Evolutionary conservation across 345 rosid species (phyloP).

Genomic region (Brassica carinata): DNA sequence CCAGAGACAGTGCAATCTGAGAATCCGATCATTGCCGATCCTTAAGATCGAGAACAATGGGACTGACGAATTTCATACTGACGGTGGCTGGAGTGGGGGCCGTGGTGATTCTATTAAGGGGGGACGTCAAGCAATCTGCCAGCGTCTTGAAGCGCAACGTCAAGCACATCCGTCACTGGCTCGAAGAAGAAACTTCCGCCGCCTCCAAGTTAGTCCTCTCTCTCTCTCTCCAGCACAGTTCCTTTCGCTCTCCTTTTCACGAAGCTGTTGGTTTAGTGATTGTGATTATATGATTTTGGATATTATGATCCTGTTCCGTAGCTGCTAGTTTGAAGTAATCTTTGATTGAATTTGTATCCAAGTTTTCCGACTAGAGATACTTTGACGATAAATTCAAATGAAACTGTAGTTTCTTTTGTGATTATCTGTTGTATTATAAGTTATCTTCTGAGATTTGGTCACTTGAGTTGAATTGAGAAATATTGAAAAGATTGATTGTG

Average conservation of each 20-base stretch:
- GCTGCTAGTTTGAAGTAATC: not conserved
- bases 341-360: not conserved
- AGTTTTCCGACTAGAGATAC: not conserved
- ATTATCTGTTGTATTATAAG: not conserved
- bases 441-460: too few relatives aligned
- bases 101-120: slow-evolving; percentile 71
- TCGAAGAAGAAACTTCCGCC: slow-evolving; percentile 84
- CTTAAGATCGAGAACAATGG: slow-evolving; percentile 47
- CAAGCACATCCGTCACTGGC: slow-evolving; percentile 89
- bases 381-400: not conserved
- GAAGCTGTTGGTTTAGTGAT: too few relatives aligned
- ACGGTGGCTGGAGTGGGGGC: slow-evolving; percentile 97
- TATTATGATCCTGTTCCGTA: not conserved
- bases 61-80: slow-evolving; percentile 74
- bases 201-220: slow-evolving; percentile 61
- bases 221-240: not conserved
- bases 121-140: slow-evolving; percentile 91
- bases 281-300: too few relatives aligned
- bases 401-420: not conserved
- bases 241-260: not conserved
- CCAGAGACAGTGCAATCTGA: not conserved
- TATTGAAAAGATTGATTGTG: too few relatives aligned
- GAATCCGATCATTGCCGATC: not conserved
- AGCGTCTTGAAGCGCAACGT: slow-evolving; percentile 75
- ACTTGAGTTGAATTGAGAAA: too few relatives aligned